Conservation (phyloP, 495 filamentous ascomycete species). For the Hyaloscypha bicolor region DNA sequence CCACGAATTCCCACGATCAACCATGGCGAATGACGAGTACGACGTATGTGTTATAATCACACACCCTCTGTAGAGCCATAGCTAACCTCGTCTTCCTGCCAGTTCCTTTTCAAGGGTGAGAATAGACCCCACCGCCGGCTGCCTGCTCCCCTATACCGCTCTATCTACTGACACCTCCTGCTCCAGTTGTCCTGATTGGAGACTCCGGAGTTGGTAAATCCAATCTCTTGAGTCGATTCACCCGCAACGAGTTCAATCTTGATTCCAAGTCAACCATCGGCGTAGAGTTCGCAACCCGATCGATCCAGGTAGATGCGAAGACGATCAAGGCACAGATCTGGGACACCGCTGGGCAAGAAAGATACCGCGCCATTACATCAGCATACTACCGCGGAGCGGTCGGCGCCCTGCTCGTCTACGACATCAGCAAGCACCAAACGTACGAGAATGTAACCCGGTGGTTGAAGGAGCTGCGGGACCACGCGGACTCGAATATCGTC, state of each 20-base stretch:
- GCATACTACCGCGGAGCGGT: conserved; percentile 99
- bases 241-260: conserved; percentile 99
- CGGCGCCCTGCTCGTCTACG: conserved; percentile 96
- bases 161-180: conserved; percentile 19
- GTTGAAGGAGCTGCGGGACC: conserved; percentile 97
- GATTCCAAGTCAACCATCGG: conserved; percentile 99
- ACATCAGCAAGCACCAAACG: conserved; percentile 99
- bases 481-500: conserved; percentile 98
- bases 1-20: conserved; percentile 34
- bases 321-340: conserved; percentile 99
- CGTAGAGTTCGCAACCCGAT: conserved; percentile 98
- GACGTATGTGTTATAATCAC: conserved; percentile 73
- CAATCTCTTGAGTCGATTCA: conserved; percentile 99
- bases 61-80: not conserved
- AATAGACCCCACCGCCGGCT: conserved; percentile 31
- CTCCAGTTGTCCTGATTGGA: conserved; percentile 92
- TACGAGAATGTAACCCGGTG: conserved; percentile 99
- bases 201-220: conserved; percentile 99
- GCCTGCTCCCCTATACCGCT: conserved; percentile 28
- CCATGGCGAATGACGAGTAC: conserved; percentile 99
- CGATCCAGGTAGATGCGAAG: conserved; percentile 98
- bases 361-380: conserved; percentile 98
- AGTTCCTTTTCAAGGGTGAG: conserved; percentile 99
- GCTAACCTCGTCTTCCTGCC: conserved; percentile 29
- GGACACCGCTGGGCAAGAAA: conserved; percentile 99